Evolutionary conservation across 768 basidiomycete species (phyloP).

Genomic region (Pluteus cervinus): DNA sequence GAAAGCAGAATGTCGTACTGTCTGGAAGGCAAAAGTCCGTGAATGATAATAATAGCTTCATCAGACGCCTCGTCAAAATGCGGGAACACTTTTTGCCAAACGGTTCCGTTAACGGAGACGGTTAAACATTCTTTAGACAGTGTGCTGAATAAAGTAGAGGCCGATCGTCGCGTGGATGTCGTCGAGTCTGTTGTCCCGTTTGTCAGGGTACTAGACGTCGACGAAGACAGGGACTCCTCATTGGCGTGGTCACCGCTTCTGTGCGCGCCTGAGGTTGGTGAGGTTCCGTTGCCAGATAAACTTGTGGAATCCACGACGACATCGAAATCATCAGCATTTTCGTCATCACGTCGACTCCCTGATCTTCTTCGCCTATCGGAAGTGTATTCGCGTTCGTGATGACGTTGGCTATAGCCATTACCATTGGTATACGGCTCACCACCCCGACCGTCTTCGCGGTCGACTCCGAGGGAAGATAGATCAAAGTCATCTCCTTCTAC

Average conservation of each 20-base stretch:
- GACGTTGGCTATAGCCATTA: too few species aligned
- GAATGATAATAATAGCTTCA: conserved; percentile 88
- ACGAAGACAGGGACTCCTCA: conserved; percentile 19
- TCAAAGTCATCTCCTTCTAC: conserved; percentile 24
- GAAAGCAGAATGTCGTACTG: conserved; percentile 88
- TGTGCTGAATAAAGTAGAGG: too few species aligned
- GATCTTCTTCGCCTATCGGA: too few species aligned
- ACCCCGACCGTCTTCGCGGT: conserved; percentile 7
- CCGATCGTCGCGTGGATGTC: too few species aligned
- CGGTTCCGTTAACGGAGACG: conserved; percentile 75
- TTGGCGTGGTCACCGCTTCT: conserved; percentile 6
- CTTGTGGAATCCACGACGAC: too few species aligned
- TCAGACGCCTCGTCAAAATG: conserved; percentile 76
- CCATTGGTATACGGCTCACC: too few species aligned
- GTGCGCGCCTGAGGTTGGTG: too few species aligned
- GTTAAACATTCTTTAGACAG: too few species aligned
- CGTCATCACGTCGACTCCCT: conserved; percentile 2
- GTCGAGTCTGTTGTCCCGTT: too few species aligned
- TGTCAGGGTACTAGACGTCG: conserved; percentile 63
- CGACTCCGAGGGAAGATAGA: conserved; percentile 6
- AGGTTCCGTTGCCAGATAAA: too few species aligned
- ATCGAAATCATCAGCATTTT: too few species aligned
- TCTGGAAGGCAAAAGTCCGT: conserved; percentile 80
- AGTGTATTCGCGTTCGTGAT: too few species aligned
- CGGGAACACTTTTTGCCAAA: conserved; percentile 76